phyloP scores from a whole-genome alignment of 805 yeast genomes.

The Ogataea methylovora region DNA sequence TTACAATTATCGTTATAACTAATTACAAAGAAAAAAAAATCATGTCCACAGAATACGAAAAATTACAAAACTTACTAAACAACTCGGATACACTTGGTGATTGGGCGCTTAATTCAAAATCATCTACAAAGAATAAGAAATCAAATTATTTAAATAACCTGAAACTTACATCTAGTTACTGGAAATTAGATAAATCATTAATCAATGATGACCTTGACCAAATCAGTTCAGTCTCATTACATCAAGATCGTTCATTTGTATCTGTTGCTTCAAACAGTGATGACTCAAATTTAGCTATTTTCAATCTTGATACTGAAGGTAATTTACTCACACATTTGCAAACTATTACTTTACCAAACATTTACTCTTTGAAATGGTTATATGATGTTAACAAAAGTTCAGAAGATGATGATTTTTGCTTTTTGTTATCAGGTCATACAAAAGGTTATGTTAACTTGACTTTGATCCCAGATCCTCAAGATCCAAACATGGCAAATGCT shows the following conservation, averaged over 20 bases:
- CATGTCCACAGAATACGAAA: background rate
- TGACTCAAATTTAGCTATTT: slow-evolving; percentile 42
- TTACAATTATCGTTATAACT: too few species aligned
- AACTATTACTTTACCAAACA: slow-evolving; percentile 51
- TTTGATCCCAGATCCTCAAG: slow-evolving; percentile 45
- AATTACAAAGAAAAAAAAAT: too few species aligned
- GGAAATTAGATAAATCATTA: slow-evolving; percentile 22
- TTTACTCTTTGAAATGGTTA: slow-evolving; percentile 47
- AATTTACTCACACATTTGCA: slow-evolving; percentile 46
- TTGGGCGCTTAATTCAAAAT: slow-evolving; percentile 10
- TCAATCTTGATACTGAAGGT: slow-evolving; percentile 32
- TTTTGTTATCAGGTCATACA: slow-evolving; percentile 65
- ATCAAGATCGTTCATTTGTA: slow-evolving; percentile 27
- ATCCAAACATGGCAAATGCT: slow-evolving; percentile 35
- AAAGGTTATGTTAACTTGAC: slow-evolving; percentile 71
- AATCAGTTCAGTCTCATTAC: slow-evolving; percentile 36
- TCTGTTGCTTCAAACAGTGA: slow-evolving; percentile 46
- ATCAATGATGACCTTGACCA: slow-evolving; percentile 15
- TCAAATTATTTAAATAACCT: too few species aligned
- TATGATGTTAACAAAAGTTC: slow-evolving; percentile 13
- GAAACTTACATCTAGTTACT: slow-evolving; percentile 26
- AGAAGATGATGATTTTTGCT: slow-evolving; percentile 24
- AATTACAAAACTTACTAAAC: background rate
- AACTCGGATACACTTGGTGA: background rate
- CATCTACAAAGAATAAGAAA: too few species aligned